These are phyloP conservation scores for Kwoniella shivajii DNA, from an alignment of 1,284 basidiomycete species.

Conservation along the genomic window DNA sequence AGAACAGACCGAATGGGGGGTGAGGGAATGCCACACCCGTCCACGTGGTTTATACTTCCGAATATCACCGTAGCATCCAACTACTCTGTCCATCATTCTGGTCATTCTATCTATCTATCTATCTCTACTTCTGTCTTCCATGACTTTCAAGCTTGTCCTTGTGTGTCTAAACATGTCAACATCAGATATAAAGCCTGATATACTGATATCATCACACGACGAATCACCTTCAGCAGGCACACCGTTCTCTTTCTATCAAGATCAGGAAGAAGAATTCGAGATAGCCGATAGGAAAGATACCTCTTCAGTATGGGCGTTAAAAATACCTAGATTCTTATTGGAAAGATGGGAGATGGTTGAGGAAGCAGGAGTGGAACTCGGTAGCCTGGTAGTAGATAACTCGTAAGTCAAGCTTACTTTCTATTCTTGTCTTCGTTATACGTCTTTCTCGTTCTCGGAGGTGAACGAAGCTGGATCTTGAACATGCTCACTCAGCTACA, in stretches of 20 bases:
- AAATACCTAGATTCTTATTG: slow-evolving; percentile 58
- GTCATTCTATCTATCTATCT: background rate
- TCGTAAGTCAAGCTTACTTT: slow-evolving; percentile 46
- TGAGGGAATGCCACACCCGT: background rate
- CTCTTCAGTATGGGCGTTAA: slow-evolving; percentile 48
- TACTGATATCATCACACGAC: background rate
- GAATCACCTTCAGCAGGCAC: slow-evolving; percentile 2
- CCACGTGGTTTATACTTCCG: background rate
- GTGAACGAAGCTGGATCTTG: no score
- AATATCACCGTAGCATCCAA: background rate
- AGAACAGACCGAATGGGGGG: background rate
- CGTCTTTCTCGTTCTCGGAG: no score
- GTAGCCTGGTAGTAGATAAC: slow-evolving; percentile 58
- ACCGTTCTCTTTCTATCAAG: background rate
- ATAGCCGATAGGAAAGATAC: slow-evolving; percentile 24
- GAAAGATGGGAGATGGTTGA: slow-evolving; percentile 57
- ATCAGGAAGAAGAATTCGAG: slow-evolving; percentile 38
- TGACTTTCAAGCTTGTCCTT: no score
- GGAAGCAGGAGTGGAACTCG: slow-evolving; percentile 56
- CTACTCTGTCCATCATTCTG: slow-evolving; percentile 1
- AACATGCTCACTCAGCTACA: no score
- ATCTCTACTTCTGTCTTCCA: background rate
- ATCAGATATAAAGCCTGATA: background rate
- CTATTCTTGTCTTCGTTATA: no score
- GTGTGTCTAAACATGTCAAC: no score